Conservation (phyloP, 495 filamentous ascomycete genomes). For the Penicillium flavigenum region DNA sequence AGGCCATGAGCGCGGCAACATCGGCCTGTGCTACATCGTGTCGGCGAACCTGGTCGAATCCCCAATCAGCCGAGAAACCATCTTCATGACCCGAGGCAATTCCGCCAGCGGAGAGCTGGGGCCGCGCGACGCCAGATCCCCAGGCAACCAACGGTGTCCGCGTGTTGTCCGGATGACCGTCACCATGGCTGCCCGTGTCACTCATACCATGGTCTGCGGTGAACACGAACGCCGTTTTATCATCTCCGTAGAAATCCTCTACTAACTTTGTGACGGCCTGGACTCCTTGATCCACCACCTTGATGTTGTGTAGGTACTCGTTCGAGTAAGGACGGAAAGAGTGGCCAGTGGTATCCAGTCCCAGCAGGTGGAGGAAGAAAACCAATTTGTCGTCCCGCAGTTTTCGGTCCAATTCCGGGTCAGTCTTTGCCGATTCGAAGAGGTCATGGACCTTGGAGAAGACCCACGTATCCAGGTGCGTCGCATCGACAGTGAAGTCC, state of each 20-base stretch:
- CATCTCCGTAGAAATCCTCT: conserved; percentile 88
- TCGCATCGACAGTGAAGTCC: conserved; percentile 83
- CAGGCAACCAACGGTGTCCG: conserved; percentile 90
- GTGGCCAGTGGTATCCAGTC: conserved; percentile 92
- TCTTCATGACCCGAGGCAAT: conserved; percentile 80
- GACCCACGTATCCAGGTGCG: conserved; percentile 86
- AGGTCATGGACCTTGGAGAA: conserved; percentile 89
- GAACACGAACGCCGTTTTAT: conserved; percentile 91
- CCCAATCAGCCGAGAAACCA: conserved; percentile 90
- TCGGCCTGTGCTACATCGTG: conserved; percentile 95
- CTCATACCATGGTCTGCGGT: conserved; percentile 99
- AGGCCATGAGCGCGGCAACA: conserved; percentile 94
- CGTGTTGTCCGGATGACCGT: conserved; percentile 97
- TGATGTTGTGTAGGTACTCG: conserved; percentile 93
- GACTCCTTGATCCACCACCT: conserved; percentile 88
- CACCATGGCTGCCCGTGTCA: conserved; percentile 96
- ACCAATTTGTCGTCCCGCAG: conserved; percentile 84
- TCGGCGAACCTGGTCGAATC: conserved; percentile 71
- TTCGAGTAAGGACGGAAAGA: conserved; percentile 85
- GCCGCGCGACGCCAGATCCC: conserved; percentile 88
- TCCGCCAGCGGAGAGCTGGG: conserved; percentile 53
- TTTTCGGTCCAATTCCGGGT: conserved; percentile 71
- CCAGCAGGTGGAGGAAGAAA: conserved; percentile 96
- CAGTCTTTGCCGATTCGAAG: conserved; percentile 73
- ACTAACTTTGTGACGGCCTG: conserved; percentile 77